Evolutionary conservation across 768 basidiomycete genomes (phyloP), one percentile per base, ranked within the genome.

Genomic region (Asterophora parasitica): DNA sequence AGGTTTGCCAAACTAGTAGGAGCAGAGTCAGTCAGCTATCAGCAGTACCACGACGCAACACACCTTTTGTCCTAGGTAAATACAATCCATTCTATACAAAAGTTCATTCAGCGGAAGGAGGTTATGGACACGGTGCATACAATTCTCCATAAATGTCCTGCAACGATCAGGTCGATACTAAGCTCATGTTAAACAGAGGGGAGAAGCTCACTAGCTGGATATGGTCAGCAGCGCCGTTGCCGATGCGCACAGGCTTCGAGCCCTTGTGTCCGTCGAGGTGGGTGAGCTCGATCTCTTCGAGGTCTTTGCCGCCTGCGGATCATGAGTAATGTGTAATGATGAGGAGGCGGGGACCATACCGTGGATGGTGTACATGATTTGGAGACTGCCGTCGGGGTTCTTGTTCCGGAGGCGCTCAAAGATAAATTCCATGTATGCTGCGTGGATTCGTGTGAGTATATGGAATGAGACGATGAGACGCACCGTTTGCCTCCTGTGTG

Each of bases 321-420:
- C 5, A 13, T 4, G 16, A 27, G 15, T 26, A 37, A 7, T 36
- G 16, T 17, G 23, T 6, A 23, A 6, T 6, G 6, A n/a, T 16
- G 11, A n/a, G 26, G 26, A 33, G 15, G 44, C 23, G n/a, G 32
- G 33, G 42, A 26, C 32, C 27, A 16, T 37, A 77, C 92, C 92
- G 48, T 95, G 92, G 46, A 96, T 97, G 26, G 91, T 95, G 61
- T 94, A 94, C 93, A 97, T 92, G 58, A 95, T 98, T 63, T 97
- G 92, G 17, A 98, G 65, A 35, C 89, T 90, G 1, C 93, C 94
- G 60, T 97, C 92, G 1, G 83, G 77, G 61, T 94, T 93, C 71
- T 84, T 85, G 60, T 92, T 67, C 56, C 85, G 76, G 58, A 96
- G 63, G 42, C 92, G 79, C 46, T 86, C 81, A 52, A 90, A 85